Percentiles rank a stretch among this genome's conserved stretches.
These are phyloP conservation scores for Lasiodiplodia gonubiensis DNA, from an alignment of 2,329 filamentous ascomycete species.

Conservation along the genomic window DNA sequence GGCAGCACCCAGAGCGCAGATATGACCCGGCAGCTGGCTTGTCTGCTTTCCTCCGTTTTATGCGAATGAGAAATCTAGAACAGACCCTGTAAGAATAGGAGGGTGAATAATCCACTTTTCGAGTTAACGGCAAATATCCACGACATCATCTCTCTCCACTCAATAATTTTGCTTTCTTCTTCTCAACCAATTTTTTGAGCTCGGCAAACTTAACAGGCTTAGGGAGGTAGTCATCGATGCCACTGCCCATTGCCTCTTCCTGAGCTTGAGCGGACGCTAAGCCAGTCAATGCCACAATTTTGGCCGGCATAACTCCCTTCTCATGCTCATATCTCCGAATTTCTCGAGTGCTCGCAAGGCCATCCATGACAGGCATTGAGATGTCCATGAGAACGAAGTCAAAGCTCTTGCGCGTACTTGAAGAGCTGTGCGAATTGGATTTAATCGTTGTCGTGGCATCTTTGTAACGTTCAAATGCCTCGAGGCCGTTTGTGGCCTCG, in stretches of 20 bases:
- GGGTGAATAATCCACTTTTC: neutral
- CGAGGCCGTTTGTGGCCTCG: conserved; percentile 45
- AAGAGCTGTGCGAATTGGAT: neutral
- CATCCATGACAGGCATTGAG: conserved; percentile 63
- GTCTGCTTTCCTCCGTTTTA: neutral
- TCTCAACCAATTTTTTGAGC: conserved; percentile 47
- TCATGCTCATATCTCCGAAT: conserved; percentile 57
- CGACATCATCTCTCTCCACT: neutral
- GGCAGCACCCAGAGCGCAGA: neutral
- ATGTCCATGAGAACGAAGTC: conserved; percentile 56
- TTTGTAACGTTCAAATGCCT: conserved; percentile 44
- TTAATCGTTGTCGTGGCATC: conserved; percentile 8
- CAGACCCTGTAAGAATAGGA: neutral
- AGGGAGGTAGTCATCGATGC: conserved; percentile 61
- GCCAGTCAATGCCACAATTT: conserved; percentile 60
- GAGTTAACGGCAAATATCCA: neutral
- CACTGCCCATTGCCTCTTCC: conserved; percentile 58
- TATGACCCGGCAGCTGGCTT: neutral
- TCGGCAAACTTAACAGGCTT: conserved; percentile 57
- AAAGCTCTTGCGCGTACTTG: conserved; percentile 31
- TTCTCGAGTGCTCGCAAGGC: conserved; percentile 55
- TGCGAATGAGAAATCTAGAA: neutral
- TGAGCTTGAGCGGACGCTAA: conserved; percentile 57
- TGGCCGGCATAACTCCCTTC: conserved; percentile 48
- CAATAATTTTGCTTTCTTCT: neutral